These are phyloP conservation scores for Amphicarpaea edgeworthii DNA, from an alignment of 306 rosid species.

Conservation along the genomic window DNA sequence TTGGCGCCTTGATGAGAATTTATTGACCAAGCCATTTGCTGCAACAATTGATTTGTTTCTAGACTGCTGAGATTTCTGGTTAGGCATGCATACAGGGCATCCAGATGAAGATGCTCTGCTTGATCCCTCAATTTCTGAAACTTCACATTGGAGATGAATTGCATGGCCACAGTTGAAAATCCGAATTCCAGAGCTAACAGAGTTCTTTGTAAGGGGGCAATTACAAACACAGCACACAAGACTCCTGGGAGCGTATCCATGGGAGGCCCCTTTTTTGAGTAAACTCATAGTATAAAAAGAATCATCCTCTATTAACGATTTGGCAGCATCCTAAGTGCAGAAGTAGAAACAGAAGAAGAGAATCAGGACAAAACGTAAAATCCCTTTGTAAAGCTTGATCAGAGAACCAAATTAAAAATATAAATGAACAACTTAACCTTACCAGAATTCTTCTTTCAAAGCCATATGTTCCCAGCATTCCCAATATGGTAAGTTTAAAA, in stretches of 20 bases:
- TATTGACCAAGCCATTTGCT: constrained; percentile 70
- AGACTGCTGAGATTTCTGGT: constrained; percentile 68
- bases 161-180: constrained; percentile 97
- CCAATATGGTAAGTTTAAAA: constrained; percentile 91
- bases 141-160: constrained; percentile 88
- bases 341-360: constrained; percentile 23
- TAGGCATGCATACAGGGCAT: constrained; percentile 92
- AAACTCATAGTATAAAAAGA: constrained; percentile 89
- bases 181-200: constrained; percentile 70
- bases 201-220: constrained; percentile 68
- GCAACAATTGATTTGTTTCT: constrained; percentile 65
- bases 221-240: constrained; percentile 77
- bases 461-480: constrained; percentile 94
- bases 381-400: constrained; percentile 28
- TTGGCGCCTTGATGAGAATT: constrained; percentile 59
- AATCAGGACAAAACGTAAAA: constrained; percentile 28
- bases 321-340: constrained; percentile 82
- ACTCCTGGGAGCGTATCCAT: constrained; percentile 87
- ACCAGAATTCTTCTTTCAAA: constrained; percentile 99
- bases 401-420: constrained; percentile 30
- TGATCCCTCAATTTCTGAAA: constrained; percentile 63
- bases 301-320: constrained; percentile 94
- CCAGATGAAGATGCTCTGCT: constrained; percentile 63
- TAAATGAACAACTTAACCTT: constrained; percentile 24
- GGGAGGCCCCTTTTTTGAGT: constrained; percentile 95